Evolutionary conservation across 257 asterid species (phyloP).

Genomic region (Solanum pennellii): DNA sequence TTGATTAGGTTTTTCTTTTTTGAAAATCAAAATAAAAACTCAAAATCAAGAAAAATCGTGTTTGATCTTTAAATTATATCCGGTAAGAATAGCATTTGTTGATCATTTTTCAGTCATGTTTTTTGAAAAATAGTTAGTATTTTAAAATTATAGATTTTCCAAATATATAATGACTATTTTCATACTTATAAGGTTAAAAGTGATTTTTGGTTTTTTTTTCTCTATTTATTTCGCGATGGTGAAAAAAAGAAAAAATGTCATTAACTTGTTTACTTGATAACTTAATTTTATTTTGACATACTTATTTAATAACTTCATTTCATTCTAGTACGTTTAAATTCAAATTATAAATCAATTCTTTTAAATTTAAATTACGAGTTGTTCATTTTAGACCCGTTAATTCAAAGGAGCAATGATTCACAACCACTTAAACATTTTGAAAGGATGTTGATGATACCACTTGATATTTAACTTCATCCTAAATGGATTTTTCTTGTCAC

Average conservation of each 20-base stretch:
- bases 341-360: rapidly evolving
- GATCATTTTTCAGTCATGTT: background rate
- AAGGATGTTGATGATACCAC: background rate
- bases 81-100: background rate
- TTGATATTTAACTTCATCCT: background rate
- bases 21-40: too few species aligned
- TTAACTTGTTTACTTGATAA: too few species aligned
- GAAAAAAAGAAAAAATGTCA: too few species aligned
- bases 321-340: background rate
- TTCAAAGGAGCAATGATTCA: background rate
- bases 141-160: background rate
- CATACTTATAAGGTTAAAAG: background rate
- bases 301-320: background rate
- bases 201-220: background rate
- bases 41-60: background rate
- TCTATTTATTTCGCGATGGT: background rate
- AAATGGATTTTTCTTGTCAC: background rate
- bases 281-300: background rate
- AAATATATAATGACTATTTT: background rate
- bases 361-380: too few species aligned
- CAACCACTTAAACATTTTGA: background rate
- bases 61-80: background rate
- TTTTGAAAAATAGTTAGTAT: background rate
- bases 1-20: too few species aligned
- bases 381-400: background rate